Conservation (phyloP, 2,329 filamentous ascomycete species). For the Dryadomyces sulphureus region DNA sequence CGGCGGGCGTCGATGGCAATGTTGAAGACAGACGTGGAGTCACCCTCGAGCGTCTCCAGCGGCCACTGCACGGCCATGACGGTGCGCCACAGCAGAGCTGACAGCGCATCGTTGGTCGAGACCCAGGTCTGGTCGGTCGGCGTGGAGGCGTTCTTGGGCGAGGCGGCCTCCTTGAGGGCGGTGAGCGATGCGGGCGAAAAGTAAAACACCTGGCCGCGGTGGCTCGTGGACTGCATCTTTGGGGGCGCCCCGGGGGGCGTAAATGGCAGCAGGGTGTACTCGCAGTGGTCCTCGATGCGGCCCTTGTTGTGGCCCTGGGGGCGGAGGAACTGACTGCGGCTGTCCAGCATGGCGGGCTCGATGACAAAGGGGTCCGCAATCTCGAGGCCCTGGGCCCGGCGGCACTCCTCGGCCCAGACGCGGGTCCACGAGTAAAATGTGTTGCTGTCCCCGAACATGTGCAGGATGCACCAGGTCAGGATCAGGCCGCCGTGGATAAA, state of each 20-base stretch:
- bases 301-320: neutral
- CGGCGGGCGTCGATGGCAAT: conserved; percentile 2
- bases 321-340: neutral
- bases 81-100: conserved; percentile 1
- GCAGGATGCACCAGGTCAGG: conserved; percentile 1
- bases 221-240: neutral
- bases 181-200: neutral
- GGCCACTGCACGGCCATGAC: neutral
- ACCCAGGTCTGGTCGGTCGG: neutral
- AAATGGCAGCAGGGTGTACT: neutral
- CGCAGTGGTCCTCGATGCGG: conserved; percentile 1
- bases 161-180: neutral
- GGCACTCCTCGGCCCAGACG: conserved; percentile 2
- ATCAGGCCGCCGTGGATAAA: conserved; percentile 2
- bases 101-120: conserved; percentile 2
- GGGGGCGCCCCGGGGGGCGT: conserved; percentile 1
- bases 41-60: neutral
- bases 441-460: conserved; percentile 5
- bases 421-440: neutral
- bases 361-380: conserved; percentile 28
- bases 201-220: conserved; percentile 3
- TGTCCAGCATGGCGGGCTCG: neutral
- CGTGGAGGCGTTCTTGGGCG: neutral
- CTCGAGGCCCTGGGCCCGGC: neutral
- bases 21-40: neutral